phyloP scores from a whole-genome alignment of 2,329 filamentous ascomycete genomes.

The Colletotrichum sp. region DNA sequence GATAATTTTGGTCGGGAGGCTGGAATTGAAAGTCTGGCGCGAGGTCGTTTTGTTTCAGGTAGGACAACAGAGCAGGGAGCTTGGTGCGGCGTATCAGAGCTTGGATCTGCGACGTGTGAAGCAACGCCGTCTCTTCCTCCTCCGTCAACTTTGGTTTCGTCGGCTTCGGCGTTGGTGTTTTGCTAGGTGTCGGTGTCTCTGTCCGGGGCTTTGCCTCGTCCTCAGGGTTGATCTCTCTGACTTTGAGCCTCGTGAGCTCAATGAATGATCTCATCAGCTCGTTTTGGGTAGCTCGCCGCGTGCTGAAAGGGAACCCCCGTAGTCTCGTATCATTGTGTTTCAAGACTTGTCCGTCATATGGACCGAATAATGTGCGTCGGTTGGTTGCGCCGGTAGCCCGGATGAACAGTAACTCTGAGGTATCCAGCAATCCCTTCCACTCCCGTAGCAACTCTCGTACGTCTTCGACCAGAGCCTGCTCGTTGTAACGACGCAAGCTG shows the following conservation, averaged over 20 bases:
- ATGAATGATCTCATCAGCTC: conserved; percentile 95
- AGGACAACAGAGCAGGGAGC: conserved; percentile 83
- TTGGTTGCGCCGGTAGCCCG: conserved; percentile 89
- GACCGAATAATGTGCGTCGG: conserved; percentile 84
- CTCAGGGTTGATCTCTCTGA: conserved; percentile 76
- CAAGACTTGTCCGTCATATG: conserved; percentile 88
- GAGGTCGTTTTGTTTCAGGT: conserved; percentile 78
- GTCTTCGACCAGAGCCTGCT: conserved; percentile 87
- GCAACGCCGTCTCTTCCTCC: conserved; percentile 79
- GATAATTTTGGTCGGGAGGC: conserved; percentile 74
- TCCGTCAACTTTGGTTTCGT: conserved; percentile 72
- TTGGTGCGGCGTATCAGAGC: conserved; percentile 89
- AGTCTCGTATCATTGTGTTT: conserved; percentile 79
- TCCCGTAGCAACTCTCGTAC: conserved; percentile 80
- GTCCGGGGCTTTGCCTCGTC: conserved; percentile 53
- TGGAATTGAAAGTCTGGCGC: conserved; percentile 76
- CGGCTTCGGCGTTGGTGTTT: conserved; percentile 44
- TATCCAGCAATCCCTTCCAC: conserved; percentile 87
- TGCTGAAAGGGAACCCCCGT: conserved; percentile 91
- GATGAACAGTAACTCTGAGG: conserved; percentile 84
- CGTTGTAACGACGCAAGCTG: conserved; percentile 89
- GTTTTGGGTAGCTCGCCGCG: conserved; percentile 86
- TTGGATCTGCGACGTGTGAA: conserved; percentile 90
- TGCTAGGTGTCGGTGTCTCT: conserved; percentile 36
- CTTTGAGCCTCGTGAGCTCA: conserved; percentile 89